These are phyloP conservation scores for Psilocybe sp. DNA, from an alignment of 768 basidiomycete genomes.

Conservation along the genomic window DNA sequence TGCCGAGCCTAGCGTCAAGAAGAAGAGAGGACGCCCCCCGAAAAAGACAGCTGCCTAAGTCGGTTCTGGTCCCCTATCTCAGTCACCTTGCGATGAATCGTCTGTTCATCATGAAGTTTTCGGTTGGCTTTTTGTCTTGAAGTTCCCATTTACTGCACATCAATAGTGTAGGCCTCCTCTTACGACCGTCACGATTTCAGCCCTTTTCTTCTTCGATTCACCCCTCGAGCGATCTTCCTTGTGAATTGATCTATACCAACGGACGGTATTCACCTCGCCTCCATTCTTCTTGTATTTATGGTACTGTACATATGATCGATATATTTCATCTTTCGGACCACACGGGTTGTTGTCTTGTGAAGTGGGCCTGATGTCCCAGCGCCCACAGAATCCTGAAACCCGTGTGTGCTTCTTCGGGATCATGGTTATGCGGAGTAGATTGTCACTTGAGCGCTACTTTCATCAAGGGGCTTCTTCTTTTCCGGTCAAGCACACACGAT, in stretches of 20 bases:
- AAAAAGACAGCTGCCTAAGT: slow-evolving; percentile 39
- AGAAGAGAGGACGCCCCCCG: slow-evolving; percentile 74
- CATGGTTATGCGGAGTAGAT: no score
- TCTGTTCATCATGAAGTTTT: slow-evolving; percentile 11
- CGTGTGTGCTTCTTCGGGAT: no score
- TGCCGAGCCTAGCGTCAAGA: slow-evolving; percentile 52
- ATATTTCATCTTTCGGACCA: slow-evolving; percentile 14
- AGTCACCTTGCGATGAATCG: slow-evolving; percentile 14
- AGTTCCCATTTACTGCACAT: slow-evolving; percentile 27
- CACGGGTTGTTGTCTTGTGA: slow-evolving; percentile 26
- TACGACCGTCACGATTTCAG: slow-evolving; percentile 33
- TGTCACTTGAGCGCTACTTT: no score
- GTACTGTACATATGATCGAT: slow-evolving; percentile 25
- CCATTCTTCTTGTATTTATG: slow-evolving; percentile 26
- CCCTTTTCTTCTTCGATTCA: slow-evolving; percentile 25
- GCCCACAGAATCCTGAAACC: no score
- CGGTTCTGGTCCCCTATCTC: slow-evolving; percentile 14
- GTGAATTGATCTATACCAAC: slow-evolving; percentile 19
- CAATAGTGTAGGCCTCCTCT: slow-evolving; percentile 25
- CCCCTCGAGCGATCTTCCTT: slow-evolving; percentile 21
- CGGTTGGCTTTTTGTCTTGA: slow-evolving; percentile 18
- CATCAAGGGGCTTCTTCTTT: no score
- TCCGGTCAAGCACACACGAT: no score
- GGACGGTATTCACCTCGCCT: slow-evolving; percentile 21
- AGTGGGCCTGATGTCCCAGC: slow-evolving; percentile 14